phyloP scores from a whole-genome alignment of 148 eudicot species.

The Polygonum aviculare region DNA sequence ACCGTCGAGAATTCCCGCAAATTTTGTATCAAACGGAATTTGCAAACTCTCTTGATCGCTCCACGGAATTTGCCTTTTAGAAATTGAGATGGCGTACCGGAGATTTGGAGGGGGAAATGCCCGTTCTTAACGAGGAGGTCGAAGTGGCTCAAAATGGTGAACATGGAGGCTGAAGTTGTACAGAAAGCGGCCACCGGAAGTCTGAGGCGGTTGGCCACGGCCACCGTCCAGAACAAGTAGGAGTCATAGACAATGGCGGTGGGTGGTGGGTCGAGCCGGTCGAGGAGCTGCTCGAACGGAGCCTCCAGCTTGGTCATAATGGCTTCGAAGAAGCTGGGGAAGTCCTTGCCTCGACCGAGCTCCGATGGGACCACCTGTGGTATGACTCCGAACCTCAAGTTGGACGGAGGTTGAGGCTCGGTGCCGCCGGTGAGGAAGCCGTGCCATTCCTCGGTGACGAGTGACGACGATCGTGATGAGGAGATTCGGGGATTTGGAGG shows the following conservation, averaged over 20 bases:
- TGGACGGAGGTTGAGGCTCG: constrained; percentile 20
- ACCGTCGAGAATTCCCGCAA: no score
- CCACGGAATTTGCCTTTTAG: no score
- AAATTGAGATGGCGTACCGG: constrained; percentile 21
- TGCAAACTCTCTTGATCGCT: no score
- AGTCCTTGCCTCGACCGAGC: constrained; percentile 31
- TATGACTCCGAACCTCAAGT: constrained; percentile 28
- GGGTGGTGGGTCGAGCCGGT: constrained; percentile 28
- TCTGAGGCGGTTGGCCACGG: constrained; percentile 33
- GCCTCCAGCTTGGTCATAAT: constrained; percentile 28
- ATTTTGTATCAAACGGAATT: not conserved
- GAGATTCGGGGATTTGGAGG: not conserved
- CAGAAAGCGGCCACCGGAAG: constrained; percentile 40
- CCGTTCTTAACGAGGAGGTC: constrained; percentile 29
- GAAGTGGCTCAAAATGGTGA: constrained; percentile 23
- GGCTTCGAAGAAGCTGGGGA: constrained; percentile 28
- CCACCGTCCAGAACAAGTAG: constrained; percentile 31
- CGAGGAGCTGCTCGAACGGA: constrained; percentile 45
- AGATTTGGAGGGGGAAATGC: constrained; percentile 28
- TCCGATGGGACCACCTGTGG: constrained; percentile 65
- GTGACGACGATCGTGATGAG: constrained; percentile 35
- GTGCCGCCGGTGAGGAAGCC: constrained; percentile 32
- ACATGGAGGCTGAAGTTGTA: constrained; percentile 37
- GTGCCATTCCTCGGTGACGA: constrained; percentile 46
- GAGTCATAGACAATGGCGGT: constrained; percentile 35